These are phyloP conservation scores for Barbarea vulgaris DNA, from an alignment of 345 rosid genomes.

Conservation along the genomic window DNA sequence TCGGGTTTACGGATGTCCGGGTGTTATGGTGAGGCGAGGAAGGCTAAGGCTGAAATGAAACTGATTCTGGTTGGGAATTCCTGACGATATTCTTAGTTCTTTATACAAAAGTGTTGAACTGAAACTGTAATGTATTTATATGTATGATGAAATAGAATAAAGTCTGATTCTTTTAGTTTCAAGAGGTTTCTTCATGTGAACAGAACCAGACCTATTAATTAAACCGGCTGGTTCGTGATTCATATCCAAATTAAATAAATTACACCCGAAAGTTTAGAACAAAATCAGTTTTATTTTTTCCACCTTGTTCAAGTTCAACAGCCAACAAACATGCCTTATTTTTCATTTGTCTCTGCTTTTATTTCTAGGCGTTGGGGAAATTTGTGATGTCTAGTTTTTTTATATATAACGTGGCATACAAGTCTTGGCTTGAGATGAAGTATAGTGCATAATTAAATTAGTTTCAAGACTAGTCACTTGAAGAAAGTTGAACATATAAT, in stretches of 20 bases:
- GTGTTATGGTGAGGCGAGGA: constrained; percentile 54
- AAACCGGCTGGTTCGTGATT: constrained; percentile 18
- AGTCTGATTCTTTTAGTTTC: constrained; percentile 22
- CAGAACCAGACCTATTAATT: neutral
- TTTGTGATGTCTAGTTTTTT: no score
- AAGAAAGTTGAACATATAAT: no score
- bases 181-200: neutral
- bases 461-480: no score
- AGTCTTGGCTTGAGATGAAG: no score
- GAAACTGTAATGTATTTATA: constrained; percentile 6
- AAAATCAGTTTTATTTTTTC: no score
- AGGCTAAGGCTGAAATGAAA: constrained; percentile 56
- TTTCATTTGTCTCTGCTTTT: no score
- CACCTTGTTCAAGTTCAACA: no score
- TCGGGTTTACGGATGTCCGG: constrained; percentile 65
- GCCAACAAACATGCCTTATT: no score
- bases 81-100: constrained; percentile 32
- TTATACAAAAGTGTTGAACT: constrained; percentile 23
- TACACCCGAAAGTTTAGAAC: neutral
- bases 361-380: no score
- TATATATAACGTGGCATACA: no score
- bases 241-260: neutral
- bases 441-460: no score
- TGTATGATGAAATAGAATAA: constrained; percentile 36
- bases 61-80: constrained; percentile 42